Conservation (phyloP, 2,329 filamentous ascomycete genomes). For the Aspergillus caelatus region DNA sequence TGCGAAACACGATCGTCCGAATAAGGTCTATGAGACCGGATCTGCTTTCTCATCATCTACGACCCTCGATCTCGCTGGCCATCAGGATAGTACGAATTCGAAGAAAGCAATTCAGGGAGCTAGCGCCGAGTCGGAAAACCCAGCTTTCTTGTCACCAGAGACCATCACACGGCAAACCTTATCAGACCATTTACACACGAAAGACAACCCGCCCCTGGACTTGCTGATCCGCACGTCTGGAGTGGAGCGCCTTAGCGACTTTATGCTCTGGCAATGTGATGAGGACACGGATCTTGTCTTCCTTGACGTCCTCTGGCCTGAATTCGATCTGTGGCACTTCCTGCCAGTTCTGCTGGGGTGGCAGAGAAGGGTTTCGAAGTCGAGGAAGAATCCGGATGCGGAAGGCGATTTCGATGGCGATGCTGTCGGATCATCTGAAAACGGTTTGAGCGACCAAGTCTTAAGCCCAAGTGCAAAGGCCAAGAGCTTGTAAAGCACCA, state of each 20-base stretch:
- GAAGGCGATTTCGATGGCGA: conserved; percentile 62
- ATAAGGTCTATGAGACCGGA: conserved; percentile 36
- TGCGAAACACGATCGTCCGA: conserved; percentile 21
- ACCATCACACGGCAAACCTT: conserved; percentile 82
- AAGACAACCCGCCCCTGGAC: conserved; percentile 82
- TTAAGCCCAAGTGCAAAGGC: conserved; percentile 28
- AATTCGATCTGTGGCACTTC: conserved; percentile 93
- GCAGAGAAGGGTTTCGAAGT: conserved; percentile 69
- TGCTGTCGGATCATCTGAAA: conserved; percentile 29
- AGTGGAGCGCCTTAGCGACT: conserved; percentile 90
- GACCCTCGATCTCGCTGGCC: conserved; percentile 50
- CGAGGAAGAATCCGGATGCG: conserved; percentile 62
- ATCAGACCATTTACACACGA: conserved; percentile 84
- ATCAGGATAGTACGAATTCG: conserved; percentile 33
- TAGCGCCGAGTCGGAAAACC: conserved; percentile 26
- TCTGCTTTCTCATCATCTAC: conserved; percentile 48
- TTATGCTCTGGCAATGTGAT: conserved; percentile 98
- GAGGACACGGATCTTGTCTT: conserved; percentile 92
- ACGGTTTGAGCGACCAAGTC: conserved; percentile 22
- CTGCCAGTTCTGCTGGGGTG: conserved; percentile 90
- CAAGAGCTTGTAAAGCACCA: conserved; percentile 32
- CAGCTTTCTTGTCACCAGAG: conserved; percentile 73
- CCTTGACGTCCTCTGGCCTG: conserved; percentile 88
- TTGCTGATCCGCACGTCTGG: conserved; percentile 90
- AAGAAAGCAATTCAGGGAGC: conserved; percentile 41